A percentile compares a stretch with the other conserved stretches of the same genome.
Conservation (phyloP, 1,284 basidiomycete genomes). For the Peniophora sp. region DNA sequence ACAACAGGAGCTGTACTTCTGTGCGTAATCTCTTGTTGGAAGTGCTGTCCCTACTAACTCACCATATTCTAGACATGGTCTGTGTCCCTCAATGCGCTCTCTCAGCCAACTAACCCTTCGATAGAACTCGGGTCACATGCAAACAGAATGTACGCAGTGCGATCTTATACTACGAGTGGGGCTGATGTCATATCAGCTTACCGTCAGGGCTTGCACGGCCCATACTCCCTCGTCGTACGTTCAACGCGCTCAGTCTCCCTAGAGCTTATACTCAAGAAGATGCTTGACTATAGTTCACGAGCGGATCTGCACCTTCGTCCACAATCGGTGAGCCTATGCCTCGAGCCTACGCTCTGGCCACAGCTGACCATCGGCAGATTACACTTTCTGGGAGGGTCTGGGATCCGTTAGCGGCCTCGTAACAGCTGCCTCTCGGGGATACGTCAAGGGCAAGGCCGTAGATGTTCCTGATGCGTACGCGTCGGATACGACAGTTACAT, state of each 20-base stretch:
- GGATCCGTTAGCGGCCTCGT: constrained; percentile 21
- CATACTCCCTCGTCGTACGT: constrained; percentile 25
- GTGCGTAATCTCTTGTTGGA: not conserved
- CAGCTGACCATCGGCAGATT: constrained; percentile 15
- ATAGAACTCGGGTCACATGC: constrained; percentile 17
- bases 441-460: constrained; percentile 27
- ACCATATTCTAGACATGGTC: not conserved
- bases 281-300: constrained; percentile 26
- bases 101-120: not conserved
- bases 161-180: too few relatives aligned
- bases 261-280: too few relatives aligned
- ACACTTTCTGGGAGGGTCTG: constrained; percentile 28
- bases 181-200: constrained; percentile 11
- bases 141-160: constrained; percentile 3
- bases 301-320: constrained; percentile 26
- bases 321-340: not conserved
- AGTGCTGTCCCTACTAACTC: not conserved
- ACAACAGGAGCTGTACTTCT: constrained; percentile 32
- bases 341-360: not conserved
- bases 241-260: too few relatives aligned
- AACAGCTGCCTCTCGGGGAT: constrained; percentile 23
- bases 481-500: constrained; percentile 19
- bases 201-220: constrained; percentile 35
- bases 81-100: not conserved
- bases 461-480: constrained; percentile 22